Percentiles rank a stretch among this genome's conserved stretches.
phyloP scores from a whole-genome alignment of 192 early-diverging fungal species.

The Coemansia sp. region DNA sequence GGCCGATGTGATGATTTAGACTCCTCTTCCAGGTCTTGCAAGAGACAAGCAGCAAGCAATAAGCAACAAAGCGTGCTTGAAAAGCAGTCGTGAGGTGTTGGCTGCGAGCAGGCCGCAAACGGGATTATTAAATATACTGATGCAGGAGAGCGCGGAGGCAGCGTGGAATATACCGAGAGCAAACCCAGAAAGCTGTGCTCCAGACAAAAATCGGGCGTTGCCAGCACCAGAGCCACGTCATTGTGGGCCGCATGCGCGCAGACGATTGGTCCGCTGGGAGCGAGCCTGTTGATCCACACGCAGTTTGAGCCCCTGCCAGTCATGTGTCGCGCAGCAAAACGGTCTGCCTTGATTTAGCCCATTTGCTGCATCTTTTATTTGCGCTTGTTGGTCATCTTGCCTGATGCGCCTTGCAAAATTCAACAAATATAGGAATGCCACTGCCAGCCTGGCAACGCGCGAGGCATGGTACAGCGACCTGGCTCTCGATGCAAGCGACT shows the following conservation, averaged over 20 bases:
- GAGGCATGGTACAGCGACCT: constrained; percentile 50
- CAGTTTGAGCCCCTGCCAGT: background rate
- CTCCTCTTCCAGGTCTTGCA: too few relatives aligned
- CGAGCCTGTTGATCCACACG: constrained; percentile 5
- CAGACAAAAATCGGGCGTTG: too few relatives aligned
- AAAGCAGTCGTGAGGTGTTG: background rate
- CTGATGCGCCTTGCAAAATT: constrained; percentile 35
- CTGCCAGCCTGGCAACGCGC: constrained; percentile 27
- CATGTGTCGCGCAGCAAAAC: background rate
- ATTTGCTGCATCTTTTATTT: background rate
- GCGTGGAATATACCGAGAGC: background rate
- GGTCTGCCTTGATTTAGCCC: background rate
- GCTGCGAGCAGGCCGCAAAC: background rate
- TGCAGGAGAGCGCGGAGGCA: background rate
- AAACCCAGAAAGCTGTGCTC: background rate
- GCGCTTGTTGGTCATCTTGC: background rate
- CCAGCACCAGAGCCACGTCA: background rate
- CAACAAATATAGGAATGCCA: constrained; percentile 49
- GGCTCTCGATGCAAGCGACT: constrained; percentile 14
- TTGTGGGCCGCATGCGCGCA: constrained; percentile 5
- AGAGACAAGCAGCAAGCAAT: too few relatives aligned
- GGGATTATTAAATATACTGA: background rate
- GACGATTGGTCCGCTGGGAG: background rate
- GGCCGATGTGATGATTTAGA: too few relatives aligned
- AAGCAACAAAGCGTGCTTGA: background rate